Base-by-base conservation (phyloP, 148 eudicot genomes). In the Camellia granthamiana region DNA sequence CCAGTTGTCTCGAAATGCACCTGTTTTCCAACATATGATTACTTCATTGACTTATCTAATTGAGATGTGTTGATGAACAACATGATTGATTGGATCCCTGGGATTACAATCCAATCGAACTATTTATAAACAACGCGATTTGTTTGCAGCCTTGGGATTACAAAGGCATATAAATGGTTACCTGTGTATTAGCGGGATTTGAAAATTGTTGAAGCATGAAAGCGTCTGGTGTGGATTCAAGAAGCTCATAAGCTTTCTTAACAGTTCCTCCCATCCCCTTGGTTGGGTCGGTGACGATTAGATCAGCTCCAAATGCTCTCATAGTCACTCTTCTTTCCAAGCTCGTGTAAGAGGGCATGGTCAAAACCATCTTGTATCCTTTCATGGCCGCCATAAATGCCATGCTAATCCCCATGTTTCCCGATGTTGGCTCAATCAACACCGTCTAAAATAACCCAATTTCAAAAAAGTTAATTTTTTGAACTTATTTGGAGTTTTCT, bases 201-300 rank as follows among this genome's bases (percentile, higher is more conserved):
- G 89, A 62, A 38, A 96, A 96, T 62, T 96, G 99, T 80, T 92
- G 99, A 71, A 93, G 98, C 99, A 96, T 96, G 89, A 91, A 91
- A 66, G 86, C 90, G 69, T 90, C 81, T 0, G 97, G 93, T 16
- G 94, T 93, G n/a, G 88, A 83, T 18, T 93, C 98, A 38, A 92
- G 74, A 78, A 93, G 93, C 18, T 93, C 88, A 75, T 92, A 89
- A 42, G 98, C 98, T 83, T 93, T 93, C 83, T 89, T 93, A 77
- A 96, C 98, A n/a, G 99, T 93, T 7, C 99, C 99, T 55, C 95
- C 97, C 99, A 95, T 93, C 16, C 99, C 99, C 77, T 93, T 96
- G 41, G 89, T 85, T 0, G 98, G 97, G 78, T 96, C 99, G 1
- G 99, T 96, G 80, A 96, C 88, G 78, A 93, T 89, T 8, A 96